A percentile compares a stretch with the other conserved stretches of the same genome.
phyloP scores from a whole-genome alignment of 768 basidiomycete genomes.

The Gymnopilus dilepis region DNA sequence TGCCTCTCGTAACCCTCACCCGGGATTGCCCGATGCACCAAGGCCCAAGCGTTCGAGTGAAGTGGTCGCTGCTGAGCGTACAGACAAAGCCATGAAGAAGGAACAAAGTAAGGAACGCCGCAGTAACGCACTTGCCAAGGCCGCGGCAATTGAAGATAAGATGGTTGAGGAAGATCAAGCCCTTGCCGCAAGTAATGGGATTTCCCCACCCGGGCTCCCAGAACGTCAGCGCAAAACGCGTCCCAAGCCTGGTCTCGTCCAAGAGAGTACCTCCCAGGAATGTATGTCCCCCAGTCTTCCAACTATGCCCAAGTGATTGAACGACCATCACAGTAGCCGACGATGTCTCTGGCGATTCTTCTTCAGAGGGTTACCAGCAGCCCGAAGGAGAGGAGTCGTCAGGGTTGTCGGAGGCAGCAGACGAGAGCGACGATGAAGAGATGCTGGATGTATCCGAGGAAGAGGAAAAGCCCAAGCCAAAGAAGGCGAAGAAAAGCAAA shows the following conservation, averaged over 20 bases:
- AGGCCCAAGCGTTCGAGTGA: not conserved
- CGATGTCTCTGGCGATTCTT: not conserved
- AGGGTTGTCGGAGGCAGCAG: no score
- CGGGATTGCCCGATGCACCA: not conserved
- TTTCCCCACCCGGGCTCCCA: not conserved
- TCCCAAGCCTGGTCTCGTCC: not conserved
- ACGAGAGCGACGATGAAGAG: not conserved
- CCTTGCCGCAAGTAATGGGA: slow-evolving; percentile 89
- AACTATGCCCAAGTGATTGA: not conserved
- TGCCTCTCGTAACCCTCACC: not conserved
- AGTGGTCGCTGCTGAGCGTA: not conserved
- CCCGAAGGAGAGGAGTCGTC: not conserved
- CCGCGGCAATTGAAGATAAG: not conserved
- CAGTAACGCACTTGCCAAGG: not conserved
- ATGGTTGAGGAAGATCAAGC: slow-evolving; percentile 27
- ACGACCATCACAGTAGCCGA: not conserved
- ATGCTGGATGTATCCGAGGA: not conserved
- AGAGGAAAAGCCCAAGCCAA: not conserved
- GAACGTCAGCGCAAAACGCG: not conserved
- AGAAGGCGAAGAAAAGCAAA: not conserved
- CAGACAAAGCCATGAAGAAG: not conserved
- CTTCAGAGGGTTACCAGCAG: not conserved
- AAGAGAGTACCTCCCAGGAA: not conserved
- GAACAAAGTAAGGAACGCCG: not conserved
- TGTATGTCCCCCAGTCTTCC: not conserved